Evolutionary conservation across 2,329 filamentous ascomycete species (phyloP).

Genomic region (Aspergillus texensis): DNA sequence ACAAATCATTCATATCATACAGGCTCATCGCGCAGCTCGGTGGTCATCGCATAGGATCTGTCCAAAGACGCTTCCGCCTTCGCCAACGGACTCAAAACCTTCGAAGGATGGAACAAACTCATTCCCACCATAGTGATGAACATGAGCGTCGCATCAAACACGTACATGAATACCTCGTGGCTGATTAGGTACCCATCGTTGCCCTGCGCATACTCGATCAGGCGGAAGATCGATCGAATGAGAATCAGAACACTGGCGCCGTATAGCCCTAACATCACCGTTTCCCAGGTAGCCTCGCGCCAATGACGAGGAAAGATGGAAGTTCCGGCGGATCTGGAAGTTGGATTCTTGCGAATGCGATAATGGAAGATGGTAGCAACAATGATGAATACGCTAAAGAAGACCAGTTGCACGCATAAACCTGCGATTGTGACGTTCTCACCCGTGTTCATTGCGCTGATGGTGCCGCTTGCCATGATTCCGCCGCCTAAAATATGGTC

Average conservation of each 20-base stretch:
- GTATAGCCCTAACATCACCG: conserved; percentile 2
- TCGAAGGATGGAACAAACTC: conserved; percentile 4
- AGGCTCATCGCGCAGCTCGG: not conserved
- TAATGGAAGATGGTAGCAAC: conserved; percentile 22
- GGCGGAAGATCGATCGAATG: conserved; percentile 25
- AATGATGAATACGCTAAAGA: conserved; percentile 25
- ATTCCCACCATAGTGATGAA: conserved; percentile 12
- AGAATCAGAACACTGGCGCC: conserved; percentile 15
- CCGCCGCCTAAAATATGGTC: not conserved
- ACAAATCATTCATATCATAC: not conserved
- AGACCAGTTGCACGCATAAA: conserved; percentile 25
- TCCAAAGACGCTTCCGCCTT: not conserved
- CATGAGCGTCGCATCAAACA: conserved; percentile 24
- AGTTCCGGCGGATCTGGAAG: not conserved
- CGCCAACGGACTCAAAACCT: conserved; percentile 29
- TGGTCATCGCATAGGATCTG: not conserved
- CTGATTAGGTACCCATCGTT: conserved; percentile 25
- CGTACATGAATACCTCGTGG: conserved; percentile 26
- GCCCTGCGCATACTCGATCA: conserved; percentile 25
- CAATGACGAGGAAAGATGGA: not conserved
- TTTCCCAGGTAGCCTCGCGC: not conserved
- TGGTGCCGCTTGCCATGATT: conserved; percentile 3
- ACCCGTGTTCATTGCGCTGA: conserved; percentile 14
- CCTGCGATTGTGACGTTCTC: conserved; percentile 25
- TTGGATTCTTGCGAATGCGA: conserved; percentile 10